Evolutionary conservation across 2,329 filamentous ascomycete species (phyloP), one percentile per base, ranked within the genome.

Genomic region (Emergomyces orientalis): DNA sequence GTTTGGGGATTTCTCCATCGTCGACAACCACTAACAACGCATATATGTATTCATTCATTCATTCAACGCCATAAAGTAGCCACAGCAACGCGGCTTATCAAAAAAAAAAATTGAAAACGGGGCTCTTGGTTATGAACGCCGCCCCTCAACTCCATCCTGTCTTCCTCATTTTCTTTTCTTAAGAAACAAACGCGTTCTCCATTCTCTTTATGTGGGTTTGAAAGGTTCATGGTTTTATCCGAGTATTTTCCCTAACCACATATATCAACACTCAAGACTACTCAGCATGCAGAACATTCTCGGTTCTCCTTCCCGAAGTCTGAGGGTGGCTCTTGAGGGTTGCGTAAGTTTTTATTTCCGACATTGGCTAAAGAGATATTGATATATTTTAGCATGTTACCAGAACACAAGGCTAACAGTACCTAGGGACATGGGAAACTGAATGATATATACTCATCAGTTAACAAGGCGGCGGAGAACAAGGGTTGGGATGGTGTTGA

Each of bases 401-500:
- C 2, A 32, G 22, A 57, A 54, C 39, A 45, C 13, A 63, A 11
- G 55, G 47, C 55, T 25, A 56, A 25, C n/a, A 27, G 45, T 17
- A 27, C 55, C 37, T 60, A 94, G 90, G 93, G 93, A 63, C 94
- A 99, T 77, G 94, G 94, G 66, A 90, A 88, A 0, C 84, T 99
- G 60, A 84, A 97, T 73, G 89, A 90, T 63, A 97, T 99, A 69
- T 99, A 97, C 75, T 85, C 88, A 0, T 88, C 90, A 0, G 84
- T 96, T 32, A 79, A 83, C 49, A 81, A 84, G 66, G 82, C 90
- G 11, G 90, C 88, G 74, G 79, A 85, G 67, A 79, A 82, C 55
- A 88, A 89, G 69, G 83, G 83, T 30, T 97, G 93, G 92, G 81
- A 88, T 67, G 85, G 83, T 41, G 86, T 97, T 37, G 94, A 99